Evolutionary conservation across 2,329 filamentous ascomycete species (phyloP).

Genomic region (Aspergillus glaucus): DNA sequence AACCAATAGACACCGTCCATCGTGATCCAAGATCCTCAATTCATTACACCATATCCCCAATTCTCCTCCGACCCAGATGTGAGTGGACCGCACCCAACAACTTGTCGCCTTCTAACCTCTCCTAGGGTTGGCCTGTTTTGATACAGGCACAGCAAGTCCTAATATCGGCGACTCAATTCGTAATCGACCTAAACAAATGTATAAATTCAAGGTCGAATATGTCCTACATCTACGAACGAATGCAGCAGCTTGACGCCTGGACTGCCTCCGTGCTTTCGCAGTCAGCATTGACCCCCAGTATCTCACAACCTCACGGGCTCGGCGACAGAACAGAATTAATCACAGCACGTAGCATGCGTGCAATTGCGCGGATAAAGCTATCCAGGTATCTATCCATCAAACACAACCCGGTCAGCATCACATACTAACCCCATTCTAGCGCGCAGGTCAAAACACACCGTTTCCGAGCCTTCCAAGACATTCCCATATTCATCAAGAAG

Average conservation of each 20-base stretch:
- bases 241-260: constrained; percentile 39
- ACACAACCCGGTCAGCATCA: background rate
- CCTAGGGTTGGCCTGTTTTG: constrained; percentile 38
- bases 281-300: constrained; percentile 21
- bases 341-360: constrained; percentile 34
- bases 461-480: constrained; percentile 42
- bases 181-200: constrained; percentile 36
- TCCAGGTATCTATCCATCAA: constrained; percentile 27
- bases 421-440: constrained; percentile 19
- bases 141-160: constrained; percentile 40
- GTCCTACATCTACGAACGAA: constrained; percentile 34
- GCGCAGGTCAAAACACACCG: constrained; percentile 42
- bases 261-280: constrained; percentile 30
- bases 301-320: constrained; percentile 12
- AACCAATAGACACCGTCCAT: constrained; percentile 36
- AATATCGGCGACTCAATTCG: constrained; percentile 36
- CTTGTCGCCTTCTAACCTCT: constrained; percentile 7
- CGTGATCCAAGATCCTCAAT: constrained; percentile 38
- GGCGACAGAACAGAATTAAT: constrained; percentile 28
- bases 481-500: constrained; percentile 40
- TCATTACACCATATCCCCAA: constrained; percentile 36
- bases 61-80: constrained; percentile 38
- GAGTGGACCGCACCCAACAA: constrained; percentile 6
- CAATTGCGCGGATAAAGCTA: constrained; percentile 40
- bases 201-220: constrained; percentile 30